Percentiles rank a stretch among this genome's conserved stretches.
phyloP scores from a whole-genome alignment of 805 yeast species.

The Lipomyces oligophaga region DNA sequence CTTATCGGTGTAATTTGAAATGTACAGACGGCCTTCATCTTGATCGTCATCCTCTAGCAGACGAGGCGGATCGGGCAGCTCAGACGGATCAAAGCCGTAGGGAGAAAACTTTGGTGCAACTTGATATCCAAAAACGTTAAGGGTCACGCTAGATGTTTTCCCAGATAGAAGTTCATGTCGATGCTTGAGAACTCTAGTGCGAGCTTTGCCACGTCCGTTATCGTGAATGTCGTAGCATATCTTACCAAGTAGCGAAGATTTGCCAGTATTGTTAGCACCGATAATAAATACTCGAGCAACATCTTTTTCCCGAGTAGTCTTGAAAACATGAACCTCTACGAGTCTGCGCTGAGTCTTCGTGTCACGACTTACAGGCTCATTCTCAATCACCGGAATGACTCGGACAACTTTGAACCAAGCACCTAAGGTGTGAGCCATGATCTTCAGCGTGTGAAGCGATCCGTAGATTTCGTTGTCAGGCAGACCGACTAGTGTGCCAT shows the following conservation, averaged over 20 bases:
- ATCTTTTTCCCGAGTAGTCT: conserved; percentile 16
- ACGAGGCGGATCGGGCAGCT: background rate
- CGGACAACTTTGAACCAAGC: conserved; percentile 27
- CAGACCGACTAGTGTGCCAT: conserved; percentile 24
- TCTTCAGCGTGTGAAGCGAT: conserved; percentile 20
- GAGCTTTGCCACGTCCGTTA: conserved; percentile 26
- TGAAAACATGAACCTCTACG: conserved; percentile 23
- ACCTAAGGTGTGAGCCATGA: conserved; percentile 19
- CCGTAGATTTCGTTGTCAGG: conserved; percentile 15
- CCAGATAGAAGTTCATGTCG: conserved; percentile 26
- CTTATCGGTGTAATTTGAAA: conserved; percentile 20
- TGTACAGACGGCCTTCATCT: background rate
- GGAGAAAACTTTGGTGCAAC: background rate
- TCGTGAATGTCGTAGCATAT: conserved; percentile 19
- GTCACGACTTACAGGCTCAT: conserved; percentile 5
- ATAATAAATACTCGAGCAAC: conserved; percentile 15
- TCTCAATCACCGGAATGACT: conserved; percentile 17
- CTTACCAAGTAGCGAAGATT: conserved; percentile 22
- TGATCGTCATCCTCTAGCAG: background rate
- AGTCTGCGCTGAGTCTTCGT: conserved; percentile 9
- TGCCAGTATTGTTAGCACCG: conserved; percentile 25
- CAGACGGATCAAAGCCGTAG: background rate
- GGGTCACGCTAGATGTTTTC: conserved; percentile 18
- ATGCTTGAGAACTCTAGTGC: conserved; percentile 22
- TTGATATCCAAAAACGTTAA: conserved; percentile 26